Evolutionary conservation across 140 eudicot species (phyloP).

Genomic region (Erigeron philadelphicus): DNA sequence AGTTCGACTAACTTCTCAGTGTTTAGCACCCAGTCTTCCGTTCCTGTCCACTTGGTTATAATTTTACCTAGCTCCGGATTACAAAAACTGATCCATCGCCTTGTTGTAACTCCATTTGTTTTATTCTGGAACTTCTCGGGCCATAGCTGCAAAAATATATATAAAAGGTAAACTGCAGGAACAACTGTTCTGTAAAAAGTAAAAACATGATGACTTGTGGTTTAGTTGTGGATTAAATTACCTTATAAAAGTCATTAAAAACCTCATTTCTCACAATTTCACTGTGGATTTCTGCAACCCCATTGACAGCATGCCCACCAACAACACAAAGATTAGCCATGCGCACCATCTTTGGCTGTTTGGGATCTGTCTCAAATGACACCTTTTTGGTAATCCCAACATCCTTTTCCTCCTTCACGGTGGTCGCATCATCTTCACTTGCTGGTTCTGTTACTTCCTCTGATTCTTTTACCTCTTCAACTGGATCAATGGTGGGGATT

Average conservation of each 20-base stretch:
- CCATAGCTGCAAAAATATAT: constrained; percentile 52
- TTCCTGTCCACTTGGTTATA: constrained; percentile 81
- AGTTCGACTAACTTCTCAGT: constrained; percentile 76
- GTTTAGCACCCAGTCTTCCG: constrained; percentile 80
- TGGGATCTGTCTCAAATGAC: constrained; percentile 50
- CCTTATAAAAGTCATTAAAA: constrained; percentile 86
- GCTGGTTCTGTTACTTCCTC: constrained; percentile 32
- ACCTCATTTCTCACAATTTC: constrained; percentile 87
- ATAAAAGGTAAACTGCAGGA: background rate
- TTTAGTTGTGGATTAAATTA: constrained; percentile 23
- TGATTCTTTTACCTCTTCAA: constrained; percentile 31
- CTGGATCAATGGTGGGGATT: constrained; percentile 28
- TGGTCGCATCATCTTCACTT: constrained; percentile 30
- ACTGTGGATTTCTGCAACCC: constrained; percentile 94
- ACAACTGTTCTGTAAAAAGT: background rate
- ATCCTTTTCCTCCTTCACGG: constrained; percentile 24
- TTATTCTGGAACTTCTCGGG: constrained; percentile 93
- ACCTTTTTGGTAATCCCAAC: constrained; percentile 25
- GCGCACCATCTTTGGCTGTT: constrained; percentile 47
- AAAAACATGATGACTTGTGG: background rate
- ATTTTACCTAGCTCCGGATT: constrained; percentile 79
- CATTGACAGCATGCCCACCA: constrained; percentile 75
- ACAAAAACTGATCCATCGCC: constrained; percentile 92
- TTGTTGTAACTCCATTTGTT: constrained; percentile 96
- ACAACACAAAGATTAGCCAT: constrained; percentile 66